Evolutionary conservation across 164 flowering plant genomes (phyloP), one percentile per base, ranked within the genome.

Genomic region (Tetrastigma voinierianum): DNA sequence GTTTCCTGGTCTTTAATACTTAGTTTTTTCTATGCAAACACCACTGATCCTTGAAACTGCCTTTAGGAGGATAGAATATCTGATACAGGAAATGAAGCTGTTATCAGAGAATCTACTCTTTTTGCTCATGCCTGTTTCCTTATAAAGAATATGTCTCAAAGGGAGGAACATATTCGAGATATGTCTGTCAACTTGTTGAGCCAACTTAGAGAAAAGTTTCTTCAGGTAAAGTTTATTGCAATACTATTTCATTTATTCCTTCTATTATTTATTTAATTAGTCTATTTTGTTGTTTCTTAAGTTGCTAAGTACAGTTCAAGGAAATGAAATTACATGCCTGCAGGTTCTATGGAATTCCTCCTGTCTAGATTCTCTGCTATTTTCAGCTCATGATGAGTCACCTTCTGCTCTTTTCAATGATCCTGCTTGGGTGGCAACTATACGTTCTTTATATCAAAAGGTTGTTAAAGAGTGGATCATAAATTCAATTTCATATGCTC

Each of bases 331-430:
- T n/a, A n/a, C n/a, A 25, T 96, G 90, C 82, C 96, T 83, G 82
- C 93, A 96, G 99, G 78, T 96, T 51, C 77, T 96, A 68, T 96
- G 99, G 99, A 85, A 85, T 80, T 87, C 97, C 1, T 78, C 93
- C 40, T 93, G 98, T 79, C 67, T 96, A 65, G 91, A 57, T 83
- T 85, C 32, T 5, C 32, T 25, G 4, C 32, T 25, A 25, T 25
- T 25, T 25, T 25, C 32, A 25, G 32, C 4, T 70, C 80, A 80
- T 71, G 79, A 76, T 77, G 87, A 86, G 20, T 71, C 88, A 56
- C 71, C 89, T 67, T 76, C 94, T 54, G 55, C 86, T 64, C 81
- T 84, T 76, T 85, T 87, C 53, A 87, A 81, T 78, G 99, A 96
- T 84, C 99, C 97, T 77, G 89, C 87, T 61, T 88, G 82, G 82